These are phyloP conservation scores for Neurospora sp. DNA, from an alignment of 2,329 filamentous ascomycete genomes.

Conservation along the genomic window DNA sequence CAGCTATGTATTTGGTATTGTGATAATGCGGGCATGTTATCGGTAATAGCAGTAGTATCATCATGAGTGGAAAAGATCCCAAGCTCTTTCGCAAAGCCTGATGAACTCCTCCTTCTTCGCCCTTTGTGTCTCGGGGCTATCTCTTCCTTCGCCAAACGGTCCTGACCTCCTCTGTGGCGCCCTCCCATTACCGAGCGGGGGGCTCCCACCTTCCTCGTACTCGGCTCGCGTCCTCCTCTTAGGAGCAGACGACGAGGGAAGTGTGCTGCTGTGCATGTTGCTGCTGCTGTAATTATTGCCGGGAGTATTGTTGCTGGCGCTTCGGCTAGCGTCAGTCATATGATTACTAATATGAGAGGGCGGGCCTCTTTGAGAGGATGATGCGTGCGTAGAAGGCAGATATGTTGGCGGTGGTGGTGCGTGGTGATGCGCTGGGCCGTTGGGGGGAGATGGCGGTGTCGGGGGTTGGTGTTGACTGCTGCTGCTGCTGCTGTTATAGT, in stretches of 20 bases:
- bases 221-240: constrained; percentile 76
- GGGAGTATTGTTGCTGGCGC: constrained; percentile 31
- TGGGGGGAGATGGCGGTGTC: constrained; percentile 69
- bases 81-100: constrained; percentile 74
- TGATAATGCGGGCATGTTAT: background rate
- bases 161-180: constrained; percentile 39
- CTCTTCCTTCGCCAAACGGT: constrained; percentile 71
- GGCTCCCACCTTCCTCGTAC: constrained; percentile 86
- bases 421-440: constrained; percentile 33
- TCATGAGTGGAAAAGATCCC: constrained; percentile 95
- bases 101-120: constrained; percentile 93
- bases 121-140: constrained; percentile 71
- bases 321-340: constrained; percentile 40
- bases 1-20: background rate
- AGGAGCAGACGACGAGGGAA: background rate
- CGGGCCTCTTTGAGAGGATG: background rate
- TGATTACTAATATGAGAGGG: background rate
- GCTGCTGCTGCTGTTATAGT: constrained; percentile 67
- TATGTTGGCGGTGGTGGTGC: background rate
- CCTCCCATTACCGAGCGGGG: constrained; percentile 56
- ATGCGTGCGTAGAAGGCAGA: constrained; percentile 2
- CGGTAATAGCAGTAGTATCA: background rate
- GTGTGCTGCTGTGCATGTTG: background rate
- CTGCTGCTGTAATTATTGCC: background rate
- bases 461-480: constrained; percentile 70